These are phyloP conservation scores for Leccinum truebloodii DNA, from an alignment of 768 basidiomycete species.

Conservation along the genomic window DNA sequence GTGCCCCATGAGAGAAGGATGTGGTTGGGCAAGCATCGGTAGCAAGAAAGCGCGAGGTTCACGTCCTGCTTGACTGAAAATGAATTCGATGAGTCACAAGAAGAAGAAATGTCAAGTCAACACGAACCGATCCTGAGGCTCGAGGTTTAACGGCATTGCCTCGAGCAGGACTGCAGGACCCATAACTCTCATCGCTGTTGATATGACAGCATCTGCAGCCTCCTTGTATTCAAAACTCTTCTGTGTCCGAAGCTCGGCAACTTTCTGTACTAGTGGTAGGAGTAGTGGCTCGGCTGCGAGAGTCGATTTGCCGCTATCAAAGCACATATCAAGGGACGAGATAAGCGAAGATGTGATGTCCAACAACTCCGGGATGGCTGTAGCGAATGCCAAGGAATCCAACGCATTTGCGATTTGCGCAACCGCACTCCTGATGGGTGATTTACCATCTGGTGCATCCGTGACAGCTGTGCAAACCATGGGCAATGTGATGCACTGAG, in stretches of 20 bases:
- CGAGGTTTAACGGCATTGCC: conserved; percentile 82
- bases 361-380: conserved; percentile 80
- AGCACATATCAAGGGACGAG: conserved; percentile 54
- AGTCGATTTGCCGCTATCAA: conserved; percentile 39
- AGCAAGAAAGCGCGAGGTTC: conserved; percentile 92
- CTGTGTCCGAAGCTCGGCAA: conserved; percentile 73
- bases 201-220: conserved; percentile 75
- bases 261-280: conserved; percentile 63
- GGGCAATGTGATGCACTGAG: conserved; percentile 68
- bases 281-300: conserved; percentile 73
- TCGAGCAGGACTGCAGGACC: conserved; percentile 81
- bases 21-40: conserved; percentile 78
- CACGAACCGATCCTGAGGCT: conserved; percentile 74
- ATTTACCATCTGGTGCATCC: conserved; percentile 47
- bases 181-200: conserved; percentile 78
- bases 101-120: neutral
- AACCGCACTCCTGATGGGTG: conserved; percentile 64
- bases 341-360: conserved; percentile 70
- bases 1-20: conserved; percentile 79
- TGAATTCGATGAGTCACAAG: conserved; percentile 5
- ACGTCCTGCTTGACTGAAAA: conserved; percentile 58
- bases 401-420: conserved; percentile 65
- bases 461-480: conserved; percentile 55
- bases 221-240: conserved; percentile 92
- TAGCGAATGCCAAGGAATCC: conserved; percentile 70